Evolutionary conservation across 225 moss, liverwort and hornwort species (phyloP).

Genomic region (Pseudisothecium myosuroides): DNA sequence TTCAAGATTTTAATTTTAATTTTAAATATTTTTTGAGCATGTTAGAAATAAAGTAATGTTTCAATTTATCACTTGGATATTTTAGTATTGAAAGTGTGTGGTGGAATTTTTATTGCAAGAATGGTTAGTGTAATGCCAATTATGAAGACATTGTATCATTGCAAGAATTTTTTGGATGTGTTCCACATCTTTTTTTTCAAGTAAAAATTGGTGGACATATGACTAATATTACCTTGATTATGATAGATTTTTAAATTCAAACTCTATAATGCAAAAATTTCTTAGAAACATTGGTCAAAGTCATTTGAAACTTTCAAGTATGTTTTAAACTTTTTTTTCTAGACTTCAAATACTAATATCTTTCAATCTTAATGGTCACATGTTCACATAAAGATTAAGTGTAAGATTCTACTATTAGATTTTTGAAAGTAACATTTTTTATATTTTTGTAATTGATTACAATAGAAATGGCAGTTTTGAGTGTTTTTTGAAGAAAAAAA

Average conservation of each 20-base stretch:
- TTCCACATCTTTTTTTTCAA: not conserved
- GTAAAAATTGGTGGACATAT: not conserved
- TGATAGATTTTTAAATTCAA: not conserved
- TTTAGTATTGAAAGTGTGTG: not conserved
- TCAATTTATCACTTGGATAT: not conserved
- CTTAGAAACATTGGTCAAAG: accelerated
- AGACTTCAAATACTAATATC: not conserved
- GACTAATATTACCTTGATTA: not conserved
- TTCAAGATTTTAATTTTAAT: not conserved
- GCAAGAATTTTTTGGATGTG: not conserved
- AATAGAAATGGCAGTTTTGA: not conserved
- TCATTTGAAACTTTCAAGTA: accelerated
- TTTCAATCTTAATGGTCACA: not conserved
- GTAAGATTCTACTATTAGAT: accelerated
- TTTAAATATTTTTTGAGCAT: not conserved
- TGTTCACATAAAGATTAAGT: accelerated
- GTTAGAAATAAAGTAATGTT: not conserved
- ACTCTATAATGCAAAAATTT: not conserved
- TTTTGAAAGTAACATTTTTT: not conserved
- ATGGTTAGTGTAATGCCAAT: not conserved
- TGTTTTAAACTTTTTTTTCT: accelerated
- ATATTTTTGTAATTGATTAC: not conserved
- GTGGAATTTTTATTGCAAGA: not conserved
- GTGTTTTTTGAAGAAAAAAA: not conserved
- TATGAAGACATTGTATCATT: not conserved